Base-by-base conservation (phyloP, 2,329 filamentous ascomycete genomes). In the Thelonectria blattea region DNA sequence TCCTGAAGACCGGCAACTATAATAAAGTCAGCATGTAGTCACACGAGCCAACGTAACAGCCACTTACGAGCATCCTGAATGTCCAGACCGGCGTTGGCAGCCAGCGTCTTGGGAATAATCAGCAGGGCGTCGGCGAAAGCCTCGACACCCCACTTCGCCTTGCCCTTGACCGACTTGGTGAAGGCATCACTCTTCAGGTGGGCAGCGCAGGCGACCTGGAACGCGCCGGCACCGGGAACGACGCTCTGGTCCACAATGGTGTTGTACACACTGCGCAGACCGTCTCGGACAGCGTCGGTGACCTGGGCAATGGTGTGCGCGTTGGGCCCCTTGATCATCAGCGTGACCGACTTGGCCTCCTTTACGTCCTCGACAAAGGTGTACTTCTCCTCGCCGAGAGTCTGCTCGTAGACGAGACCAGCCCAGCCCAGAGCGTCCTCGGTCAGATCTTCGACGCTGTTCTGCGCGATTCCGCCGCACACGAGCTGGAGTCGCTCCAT, bases 331-430 rank as follows among this genome's bases (percentile, higher is more conserved):
- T 98, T 99, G 84, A 99, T 98, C 72, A 99, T 85, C 32, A 99
- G 83, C 15, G 95, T 99, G 48, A 99, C 95, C 1, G 94, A 97
- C 83, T 99, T 99, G 64, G 95, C 92, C 63, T 98, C 93, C 84
- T 97, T 98, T 72, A 99, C 95, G 71, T 99, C 95, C 79, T 99
- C 95, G 63, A 99, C 85, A 75, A 99, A 99, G 6, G 95, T 99
- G 81, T 92, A 99, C 83, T 99, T 99, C 83, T 99, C 95, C 83
- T 99, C 95, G 64, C 95, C 95, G 10, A 99, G 85, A 69, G 94
- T 92, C 79, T 99, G 94, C 82, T 99, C 95, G 76, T 99, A 98
- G 59, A 99, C 95, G 50, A 92, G 86, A 55, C 95, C 95, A 53
- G 95, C 95, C 93, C 94, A 99, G 65, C 95, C 95, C 55, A 99